Evolutionary conservation across 2,329 filamentous ascomycete genomes (phyloP).

Genomic region (Colletotrichum higginsianum): DNA sequence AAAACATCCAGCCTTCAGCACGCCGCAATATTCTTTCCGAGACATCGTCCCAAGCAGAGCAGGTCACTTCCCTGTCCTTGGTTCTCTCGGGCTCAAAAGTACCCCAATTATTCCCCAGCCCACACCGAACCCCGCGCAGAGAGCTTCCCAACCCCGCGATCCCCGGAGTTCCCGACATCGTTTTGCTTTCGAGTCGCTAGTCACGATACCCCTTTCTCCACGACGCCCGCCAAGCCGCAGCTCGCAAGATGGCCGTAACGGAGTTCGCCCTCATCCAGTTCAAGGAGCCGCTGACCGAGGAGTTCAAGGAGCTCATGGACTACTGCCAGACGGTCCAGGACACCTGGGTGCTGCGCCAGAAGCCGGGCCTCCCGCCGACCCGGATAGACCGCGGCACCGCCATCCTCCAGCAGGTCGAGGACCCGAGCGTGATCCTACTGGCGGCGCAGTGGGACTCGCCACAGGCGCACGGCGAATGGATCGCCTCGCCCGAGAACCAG

Average conservation of each 20-base stretch:
- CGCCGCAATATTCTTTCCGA: background rate
- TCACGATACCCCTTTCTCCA: background rate
- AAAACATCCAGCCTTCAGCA: background rate
- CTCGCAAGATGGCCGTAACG: conserved; percentile 53
- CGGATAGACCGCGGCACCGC: conserved; percentile 53
- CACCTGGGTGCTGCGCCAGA: conserved; percentile 55
- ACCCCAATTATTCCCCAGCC: conserved; percentile 15
- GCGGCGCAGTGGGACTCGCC: conserved; percentile 62
- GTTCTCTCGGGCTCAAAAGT: conserved; percentile 1
- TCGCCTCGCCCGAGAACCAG: conserved; percentile 58
- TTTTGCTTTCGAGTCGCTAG: no score
- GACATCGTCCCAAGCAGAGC: background rate
- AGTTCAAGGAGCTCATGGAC: conserved; percentile 52
- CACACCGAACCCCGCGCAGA: conserved; percentile 37
- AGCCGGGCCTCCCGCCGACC: conserved; percentile 53
- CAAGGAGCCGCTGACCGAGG: conserved; percentile 48
- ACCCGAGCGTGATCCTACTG: conserved; percentile 58
- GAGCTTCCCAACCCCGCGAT: conserved; percentile 23
- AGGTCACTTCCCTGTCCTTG: background rate
- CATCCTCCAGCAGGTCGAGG: conserved; percentile 54
- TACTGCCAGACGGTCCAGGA: conserved; percentile 55
- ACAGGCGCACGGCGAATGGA: conserved; percentile 60
- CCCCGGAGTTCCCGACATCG: conserved; percentile 13
- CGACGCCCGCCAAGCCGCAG: background rate
- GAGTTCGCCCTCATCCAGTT: conserved; percentile 57